These are phyloP conservation scores for Acanthamoeba triangularis DNA, from an alignment of 208 protist species.

Conservation along the genomic window DNA sequence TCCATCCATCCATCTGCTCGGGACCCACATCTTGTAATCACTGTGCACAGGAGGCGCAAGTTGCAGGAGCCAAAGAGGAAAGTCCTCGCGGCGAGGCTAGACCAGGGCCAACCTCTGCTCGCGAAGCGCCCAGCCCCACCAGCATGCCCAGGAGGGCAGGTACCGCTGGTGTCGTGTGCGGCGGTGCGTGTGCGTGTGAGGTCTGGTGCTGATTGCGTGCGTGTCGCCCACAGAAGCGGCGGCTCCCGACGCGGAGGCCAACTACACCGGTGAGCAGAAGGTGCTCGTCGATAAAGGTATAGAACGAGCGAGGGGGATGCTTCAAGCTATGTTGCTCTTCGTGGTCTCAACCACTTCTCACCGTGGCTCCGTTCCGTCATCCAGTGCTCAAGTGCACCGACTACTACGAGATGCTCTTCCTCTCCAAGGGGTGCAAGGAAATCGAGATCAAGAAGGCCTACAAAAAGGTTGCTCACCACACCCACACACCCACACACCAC, in stretches of 20 bases:
- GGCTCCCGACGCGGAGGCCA: background rate
- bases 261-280: conserved; percentile 38
- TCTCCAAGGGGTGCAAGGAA: conserved; percentile 78
- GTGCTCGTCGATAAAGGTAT: conserved; percentile 10
- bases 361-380: background rate
- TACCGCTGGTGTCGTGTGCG: too few species aligned
- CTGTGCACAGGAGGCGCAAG: background rate
- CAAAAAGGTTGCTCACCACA: conserved; percentile 66
- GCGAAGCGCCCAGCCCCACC: too few species aligned
- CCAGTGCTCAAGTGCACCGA: conserved; percentile 65
- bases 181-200: background rate
- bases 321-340: too few species aligned
- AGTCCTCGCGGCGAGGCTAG: background rate
- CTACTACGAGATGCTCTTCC: conserved; percentile 81
- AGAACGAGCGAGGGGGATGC: too few species aligned
- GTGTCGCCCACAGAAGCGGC: background rate
- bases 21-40: too few species aligned
- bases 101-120: too few species aligned
- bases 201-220: background rate
- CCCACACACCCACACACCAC: too few species aligned
- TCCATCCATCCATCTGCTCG: too few species aligned
- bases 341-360: background rate
- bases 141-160: too few species aligned
- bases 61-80: background rate
- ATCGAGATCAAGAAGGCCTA: conserved; percentile 83